phyloP scores from a whole-genome alignment of 129 eudicot genomes.

The Artemisia annua region DNA sequence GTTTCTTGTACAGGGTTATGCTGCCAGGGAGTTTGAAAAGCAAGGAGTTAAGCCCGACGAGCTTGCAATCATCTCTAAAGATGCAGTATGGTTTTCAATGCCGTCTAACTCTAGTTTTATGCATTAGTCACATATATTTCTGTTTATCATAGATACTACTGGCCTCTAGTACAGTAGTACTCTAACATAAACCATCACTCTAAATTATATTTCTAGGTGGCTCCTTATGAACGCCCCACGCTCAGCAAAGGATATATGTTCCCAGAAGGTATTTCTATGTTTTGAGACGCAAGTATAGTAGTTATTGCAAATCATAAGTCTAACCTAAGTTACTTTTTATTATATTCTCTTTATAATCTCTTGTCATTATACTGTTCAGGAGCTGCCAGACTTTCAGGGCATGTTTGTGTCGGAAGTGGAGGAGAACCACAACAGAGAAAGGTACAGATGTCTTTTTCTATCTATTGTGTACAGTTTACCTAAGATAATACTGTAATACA shows the following conservation, averaged over 20 bases:
- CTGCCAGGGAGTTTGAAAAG: constrained; percentile 79
- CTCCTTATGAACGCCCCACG: constrained; percentile 98
- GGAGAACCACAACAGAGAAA: constrained; percentile 84
- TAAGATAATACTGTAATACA: too few species aligned
- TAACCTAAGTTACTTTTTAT: not conserved
- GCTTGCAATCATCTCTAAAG: constrained; percentile 80
- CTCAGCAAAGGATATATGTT: constrained; percentile 92
- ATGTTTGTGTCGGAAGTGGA: constrained; percentile 96
- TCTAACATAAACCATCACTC: too few species aligned
- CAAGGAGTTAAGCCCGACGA: constrained; percentile 80
- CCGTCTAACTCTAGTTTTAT: not conserved
- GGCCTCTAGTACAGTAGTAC: too few species aligned
- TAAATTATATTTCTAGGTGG: constrained; percentile 55
- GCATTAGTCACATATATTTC: not conserved
- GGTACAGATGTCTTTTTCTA: constrained; percentile 34
- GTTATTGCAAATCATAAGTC: not conserved
- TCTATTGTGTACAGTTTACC: not conserved
- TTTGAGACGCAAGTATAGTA: not conserved
- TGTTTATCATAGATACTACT: not conserved
- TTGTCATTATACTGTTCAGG: constrained; percentile 39
- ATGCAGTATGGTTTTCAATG: constrained; percentile 50
- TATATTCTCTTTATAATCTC: not conserved
- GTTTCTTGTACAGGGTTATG: constrained; percentile 61
- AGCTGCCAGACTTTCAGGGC: constrained; percentile 95
- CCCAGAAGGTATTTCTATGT: constrained; percentile 63